These are phyloP conservation scores for Solanum arcanum DNA, from an alignment of 257 asterid genomes.

Conservation along the genomic window DNA sequence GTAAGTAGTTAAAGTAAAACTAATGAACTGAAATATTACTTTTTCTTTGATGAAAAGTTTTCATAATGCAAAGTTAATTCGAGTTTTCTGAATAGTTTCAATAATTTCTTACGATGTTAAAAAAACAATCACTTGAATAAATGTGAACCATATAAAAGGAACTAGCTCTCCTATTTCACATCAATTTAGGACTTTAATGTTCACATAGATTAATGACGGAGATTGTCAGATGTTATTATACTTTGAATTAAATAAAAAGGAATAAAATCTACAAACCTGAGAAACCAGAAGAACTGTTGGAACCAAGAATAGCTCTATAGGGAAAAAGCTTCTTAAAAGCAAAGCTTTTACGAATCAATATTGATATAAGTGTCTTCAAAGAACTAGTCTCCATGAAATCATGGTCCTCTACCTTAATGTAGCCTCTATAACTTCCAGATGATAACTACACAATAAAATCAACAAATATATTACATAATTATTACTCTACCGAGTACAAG, in stretches of 20 bases:
- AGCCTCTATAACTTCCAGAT: constrained; percentile 60
- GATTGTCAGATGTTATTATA: too few species aligned
- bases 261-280: constrained; percentile 20
- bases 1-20: too few species aligned
- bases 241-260: background rate
- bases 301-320: constrained; percentile 63
- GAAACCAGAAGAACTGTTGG: constrained; percentile 63
- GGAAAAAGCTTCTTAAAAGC: constrained; percentile 45
- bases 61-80: too few species aligned
- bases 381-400: constrained; percentile 73
- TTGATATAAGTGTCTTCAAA: constrained; percentile 73
- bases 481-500: background rate
- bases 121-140: too few species aligned
- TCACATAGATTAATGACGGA: too few species aligned
- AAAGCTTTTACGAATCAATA: constrained; percentile 27
- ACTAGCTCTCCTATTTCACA: too few species aligned
- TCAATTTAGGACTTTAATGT: too few species aligned
- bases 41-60: too few species aligned
- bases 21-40: too few species aligned
- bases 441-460: constrained; percentile 38
- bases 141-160: too few species aligned
- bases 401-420: constrained; percentile 55
- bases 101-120: too few species aligned
- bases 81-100: too few species aligned
- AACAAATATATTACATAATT: background rate